Conservation (phyloP, 257 asterid species). For the Penstemon davidsonii region DNA sequence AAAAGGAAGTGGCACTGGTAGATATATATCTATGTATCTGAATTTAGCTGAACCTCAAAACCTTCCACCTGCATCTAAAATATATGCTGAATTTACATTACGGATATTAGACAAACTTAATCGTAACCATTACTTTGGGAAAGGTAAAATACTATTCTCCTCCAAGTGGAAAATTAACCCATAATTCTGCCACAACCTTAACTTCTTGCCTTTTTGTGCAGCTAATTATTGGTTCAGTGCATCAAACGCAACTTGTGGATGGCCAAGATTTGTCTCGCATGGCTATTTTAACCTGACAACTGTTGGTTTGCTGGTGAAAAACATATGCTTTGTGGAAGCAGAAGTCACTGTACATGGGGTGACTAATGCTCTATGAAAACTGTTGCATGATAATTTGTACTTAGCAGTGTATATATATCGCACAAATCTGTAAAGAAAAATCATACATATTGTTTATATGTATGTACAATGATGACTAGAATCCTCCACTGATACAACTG, state of each 20-base stretch:
- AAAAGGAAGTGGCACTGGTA: slow-evolving; percentile 56
- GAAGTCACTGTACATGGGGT: too few species aligned
- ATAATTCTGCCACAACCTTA: slow-evolving; percentile 7
- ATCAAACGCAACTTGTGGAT: slow-evolving; percentile 47
- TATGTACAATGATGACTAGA: too few species aligned
- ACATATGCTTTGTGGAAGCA: slow-evolving; percentile 46
- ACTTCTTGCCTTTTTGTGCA: slow-evolving; percentile 34
- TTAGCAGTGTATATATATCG: background rate
- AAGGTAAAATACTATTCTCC: slow-evolving; percentile 37
- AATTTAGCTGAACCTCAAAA: slow-evolving; percentile 52
- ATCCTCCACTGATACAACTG: too few species aligned
- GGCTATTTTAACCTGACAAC: slow-evolving; percentile 34
- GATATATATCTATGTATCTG: slow-evolving; percentile 52
- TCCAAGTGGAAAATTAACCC: background rate
- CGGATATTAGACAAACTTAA: slow-evolving; percentile 53
- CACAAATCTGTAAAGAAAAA: background rate
- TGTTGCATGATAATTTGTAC: background rate
- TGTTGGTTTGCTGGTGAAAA: slow-evolving; percentile 41
- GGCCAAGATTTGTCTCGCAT: slow-evolving; percentile 56
- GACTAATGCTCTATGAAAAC: too few species aligned
- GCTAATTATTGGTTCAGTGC: slow-evolving; percentile 65
- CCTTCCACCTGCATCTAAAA: slow-evolving; percentile 38
- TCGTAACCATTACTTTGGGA: slow-evolving; percentile 39
- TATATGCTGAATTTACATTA: slow-evolving; percentile 58
- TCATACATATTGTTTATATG: slow-evolving; percentile 1